These are phyloP conservation scores for Jamesozyma jinghongensis DNA, from an alignment of 805 yeast species.

Conservation along the genomic window DNA sequence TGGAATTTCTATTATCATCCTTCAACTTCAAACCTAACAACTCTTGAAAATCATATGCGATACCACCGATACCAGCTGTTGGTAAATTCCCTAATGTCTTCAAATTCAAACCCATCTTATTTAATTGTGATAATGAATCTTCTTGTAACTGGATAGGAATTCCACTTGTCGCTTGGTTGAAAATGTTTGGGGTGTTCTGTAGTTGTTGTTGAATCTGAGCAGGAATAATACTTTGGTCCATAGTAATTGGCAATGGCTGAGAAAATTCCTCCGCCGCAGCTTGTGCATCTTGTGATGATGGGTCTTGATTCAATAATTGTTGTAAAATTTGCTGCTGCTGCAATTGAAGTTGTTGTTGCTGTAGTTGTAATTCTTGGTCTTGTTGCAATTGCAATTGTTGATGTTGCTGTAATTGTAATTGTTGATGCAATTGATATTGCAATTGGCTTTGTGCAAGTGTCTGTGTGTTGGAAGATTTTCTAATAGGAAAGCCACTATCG, in stretches of 20 bases:
- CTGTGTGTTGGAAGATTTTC: slow-evolving; percentile 3
- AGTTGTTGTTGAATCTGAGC: slow-evolving; percentile 6
- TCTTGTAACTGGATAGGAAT: slow-evolving; percentile 7
- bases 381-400: slow-evolving; percentile 16
- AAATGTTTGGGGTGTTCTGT: neutral
- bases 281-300: slow-evolving; percentile 2
- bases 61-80: slow-evolving; percentile 28
- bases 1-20: slow-evolving; percentile 18
- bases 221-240: slow-evolving; percentile 8
- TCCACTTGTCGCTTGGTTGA: neutral
- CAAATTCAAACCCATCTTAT: slow-evolving; percentile 10
- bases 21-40: slow-evolving; percentile 17
- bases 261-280: slow-evolving; percentile 4
- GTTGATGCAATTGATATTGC: slow-evolving; percentile 15
- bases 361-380: slow-evolving; percentile 21
- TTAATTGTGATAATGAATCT: slow-evolving; percentile 11
- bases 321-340: slow-evolving; percentile 15
- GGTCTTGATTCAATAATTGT: slow-evolving; percentile 9
- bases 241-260: slow-evolving; percentile 10
- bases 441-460: slow-evolving; percentile 11
- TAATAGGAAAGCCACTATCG: neutral
- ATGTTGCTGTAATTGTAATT: slow-evolving; percentile 14
- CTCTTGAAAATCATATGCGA: slow-evolving; percentile 27
- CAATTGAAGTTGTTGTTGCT: slow-evolving; percentile 19
- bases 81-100: slow-evolving; percentile 17